A percentile compares a stretch with the other conserved stretches of the same genome.
phyloP scores from a whole-genome alignment of 768 basidiomycete species.

The Phylloporus sp. region DNA sequence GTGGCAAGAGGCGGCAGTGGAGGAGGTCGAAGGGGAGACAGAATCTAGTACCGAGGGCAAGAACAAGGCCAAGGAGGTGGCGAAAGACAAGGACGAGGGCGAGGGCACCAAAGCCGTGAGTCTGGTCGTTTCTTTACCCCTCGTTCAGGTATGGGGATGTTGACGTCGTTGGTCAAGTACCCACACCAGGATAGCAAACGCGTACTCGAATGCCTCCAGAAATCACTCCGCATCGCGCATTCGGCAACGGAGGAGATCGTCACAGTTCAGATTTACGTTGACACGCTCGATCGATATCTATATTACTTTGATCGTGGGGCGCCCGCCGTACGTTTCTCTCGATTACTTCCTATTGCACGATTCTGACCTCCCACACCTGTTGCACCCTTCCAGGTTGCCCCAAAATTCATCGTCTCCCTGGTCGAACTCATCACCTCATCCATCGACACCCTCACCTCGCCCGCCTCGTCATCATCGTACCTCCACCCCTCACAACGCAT shows the following conservation, averaged over 20 bases:
- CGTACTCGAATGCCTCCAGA: slow-evolving; percentile 95
- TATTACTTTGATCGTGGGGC: slow-evolving; percentile 95
- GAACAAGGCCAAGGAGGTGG: slow-evolving; percentile 18
- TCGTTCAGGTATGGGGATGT: too few species aligned
- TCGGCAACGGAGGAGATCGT: slow-evolving; percentile 96
- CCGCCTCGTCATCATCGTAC: slow-evolving; percentile 42
- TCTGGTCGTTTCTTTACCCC: slow-evolving; percentile 17
- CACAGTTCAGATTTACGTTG: slow-evolving; percentile 92
- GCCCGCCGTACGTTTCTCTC: slow-evolving; percentile 62
- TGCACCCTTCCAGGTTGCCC: slow-evolving; percentile 59
- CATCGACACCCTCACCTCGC: slow-evolving; percentile 85
- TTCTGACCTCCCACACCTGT: neutral
- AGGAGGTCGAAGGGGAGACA: slow-evolving; percentile 35
- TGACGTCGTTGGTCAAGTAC: slow-evolving; percentile 37
- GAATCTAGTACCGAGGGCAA: slow-evolving; percentile 22
- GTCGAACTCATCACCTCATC: slow-evolving; percentile 93
- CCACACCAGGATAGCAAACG: slow-evolving; percentile 95
- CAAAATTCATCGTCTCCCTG: slow-evolving; percentile 94
- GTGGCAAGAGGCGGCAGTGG: slow-evolving; percentile 77
- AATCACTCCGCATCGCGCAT: slow-evolving; percentile 92
- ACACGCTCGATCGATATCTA: slow-evolving; percentile 92
- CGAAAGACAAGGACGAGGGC: slow-evolving; percentile 38
- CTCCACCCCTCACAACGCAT: slow-evolving; percentile 86
- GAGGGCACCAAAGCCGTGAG: slow-evolving; percentile 50
- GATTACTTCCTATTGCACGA: neutral